Evolutionary conservation across 2,329 filamentous ascomycete genomes (phyloP), one percentile per base, ranked within the genome.

Genomic region (Ophiocordyceps polyrhachis-furcata): DNA sequence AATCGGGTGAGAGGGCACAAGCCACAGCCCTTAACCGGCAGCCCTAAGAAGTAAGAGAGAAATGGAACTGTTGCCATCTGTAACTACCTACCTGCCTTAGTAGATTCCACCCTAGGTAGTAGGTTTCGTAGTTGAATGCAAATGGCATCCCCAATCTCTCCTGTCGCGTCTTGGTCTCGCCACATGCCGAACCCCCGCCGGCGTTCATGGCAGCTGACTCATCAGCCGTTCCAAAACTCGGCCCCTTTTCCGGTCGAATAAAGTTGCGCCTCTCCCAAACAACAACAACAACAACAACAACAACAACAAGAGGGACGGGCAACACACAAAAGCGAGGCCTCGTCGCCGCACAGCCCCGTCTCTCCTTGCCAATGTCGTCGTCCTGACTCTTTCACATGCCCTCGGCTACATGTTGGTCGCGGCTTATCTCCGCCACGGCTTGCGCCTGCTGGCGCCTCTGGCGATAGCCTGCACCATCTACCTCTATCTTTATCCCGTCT

Each of bases 401-500:
- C 52, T 53, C 49, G 56, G 51, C 62, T 67, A 66, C 64, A 76
- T 74, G 71, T 68, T 62, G 58, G 64, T 66, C 56, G 68, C 65
- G 60, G 62, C 64, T 54, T 58, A 69, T 54, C 66, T 76, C 57
- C 71, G 73, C 66, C 67, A 70, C 68, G 70, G 62, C 60, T 62
- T 76, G 60, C 66, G 70, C 56, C 54, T 76, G 43, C 47, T 64
- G 55, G 56, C 60, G 51, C 79, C 84, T 43, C 56, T 89, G 57
- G 79, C 83, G 47, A 54, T 89, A 56, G 63, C 76, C 50, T 74
- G 76, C 56, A 85, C 83, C 44, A 54, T 79, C 51, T 93, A 88
- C 64, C 71, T 96, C 44, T 95, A 95, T 65, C 68, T 89, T 37
- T 96, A 93, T 58, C 88, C 91, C 9, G 56, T 84, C 52, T 81